These are phyloP conservation scores for Tylopilus felleus DNA, from an alignment of 768 basidiomycete species.

Conservation along the genomic window DNA sequence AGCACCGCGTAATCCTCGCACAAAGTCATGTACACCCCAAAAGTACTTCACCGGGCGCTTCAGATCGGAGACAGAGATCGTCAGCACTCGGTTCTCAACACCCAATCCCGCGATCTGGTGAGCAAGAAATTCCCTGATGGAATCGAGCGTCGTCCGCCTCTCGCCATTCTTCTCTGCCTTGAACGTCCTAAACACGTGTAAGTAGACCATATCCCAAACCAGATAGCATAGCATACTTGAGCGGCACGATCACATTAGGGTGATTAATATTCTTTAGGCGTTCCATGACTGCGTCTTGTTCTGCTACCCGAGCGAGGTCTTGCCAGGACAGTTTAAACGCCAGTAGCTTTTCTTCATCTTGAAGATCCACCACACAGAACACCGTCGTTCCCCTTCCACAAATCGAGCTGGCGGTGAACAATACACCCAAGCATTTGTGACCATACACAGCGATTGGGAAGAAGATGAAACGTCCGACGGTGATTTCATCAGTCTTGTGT, in stretches of 20 bases:
- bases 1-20: slow-evolving; percentile 13
- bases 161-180: background rate
- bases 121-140: slow-evolving; percentile 4
- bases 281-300: background rate
- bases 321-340: slow-evolving; percentile 11
- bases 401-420: slow-evolving; percentile 11
- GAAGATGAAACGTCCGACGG: background rate
- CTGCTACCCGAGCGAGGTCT: background rate
- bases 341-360: background rate
- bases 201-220: background rate
- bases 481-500: background rate
- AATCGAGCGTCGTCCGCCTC: background rate
- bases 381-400: slow-evolving; percentile 12
- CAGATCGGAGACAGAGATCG: background rate
- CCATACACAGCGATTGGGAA: slow-evolving; percentile 7
- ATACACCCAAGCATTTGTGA: background rate
- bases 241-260: background rate
- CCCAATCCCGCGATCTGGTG: background rate
- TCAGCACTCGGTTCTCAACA: slow-evolving; percentile 4
- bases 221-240: background rate
- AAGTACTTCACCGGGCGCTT: slow-evolving; percentile 5
- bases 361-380: background rate
- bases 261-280: background rate
- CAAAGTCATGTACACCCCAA: slow-evolving; percentile 19
- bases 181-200: background rate